These are phyloP conservation scores for Apiotrichum domesticum DNA, from an alignment of 1,284 basidiomycete genomes.

Conservation along the genomic window DNA sequence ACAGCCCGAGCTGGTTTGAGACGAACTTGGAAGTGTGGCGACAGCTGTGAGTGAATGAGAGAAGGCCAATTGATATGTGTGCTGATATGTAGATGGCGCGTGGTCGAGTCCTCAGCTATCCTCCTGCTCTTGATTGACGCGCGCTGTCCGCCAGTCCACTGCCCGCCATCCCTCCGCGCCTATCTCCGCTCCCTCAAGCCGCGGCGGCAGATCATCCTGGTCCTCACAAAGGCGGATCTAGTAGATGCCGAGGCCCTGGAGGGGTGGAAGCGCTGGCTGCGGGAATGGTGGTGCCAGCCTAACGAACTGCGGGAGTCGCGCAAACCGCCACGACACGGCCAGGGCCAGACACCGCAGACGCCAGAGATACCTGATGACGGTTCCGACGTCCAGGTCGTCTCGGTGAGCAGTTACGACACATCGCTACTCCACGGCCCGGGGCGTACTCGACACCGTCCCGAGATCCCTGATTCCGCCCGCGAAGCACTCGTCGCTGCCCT, in stretches of 20 bases:
- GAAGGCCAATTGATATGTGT: not conserved
- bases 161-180: slow-evolving; percentile 51
- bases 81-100: slow-evolving; percentile 62
- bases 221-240: slow-evolving; percentile 79
- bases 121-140: slow-evolving; percentile 78
- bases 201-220: slow-evolving; percentile 61
- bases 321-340: too few relatives aligned
- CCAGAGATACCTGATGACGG: not conserved
- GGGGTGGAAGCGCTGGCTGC: slow-evolving; percentile 65
- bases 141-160: slow-evolving; percentile 65
- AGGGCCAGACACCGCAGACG: not conserved
- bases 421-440: slow-evolving; percentile 42
- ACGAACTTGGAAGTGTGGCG: slow-evolving; percentile 87
- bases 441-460: slow-evolving; percentile 53
- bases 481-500: slow-evolving; percentile 61
- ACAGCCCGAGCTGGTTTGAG: slow-evolving; percentile 64
- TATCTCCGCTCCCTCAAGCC: slow-evolving; percentile 49
- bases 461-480: slow-evolving; percentile 54
- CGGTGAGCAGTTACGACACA: slow-evolving; percentile 65
- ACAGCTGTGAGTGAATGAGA: slow-evolving; percentile 54
- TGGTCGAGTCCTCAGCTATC: slow-evolving; percentile 76
- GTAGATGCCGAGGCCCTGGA: slow-evolving; percentile 55
- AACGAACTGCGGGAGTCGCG: not conserved
- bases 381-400: slow-evolving; percentile 53
- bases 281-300: slow-evolving; percentile 47